phyloP scores from a whole-genome alignment of 441 rosid genomes.

The Mallotus japonicus region DNA sequence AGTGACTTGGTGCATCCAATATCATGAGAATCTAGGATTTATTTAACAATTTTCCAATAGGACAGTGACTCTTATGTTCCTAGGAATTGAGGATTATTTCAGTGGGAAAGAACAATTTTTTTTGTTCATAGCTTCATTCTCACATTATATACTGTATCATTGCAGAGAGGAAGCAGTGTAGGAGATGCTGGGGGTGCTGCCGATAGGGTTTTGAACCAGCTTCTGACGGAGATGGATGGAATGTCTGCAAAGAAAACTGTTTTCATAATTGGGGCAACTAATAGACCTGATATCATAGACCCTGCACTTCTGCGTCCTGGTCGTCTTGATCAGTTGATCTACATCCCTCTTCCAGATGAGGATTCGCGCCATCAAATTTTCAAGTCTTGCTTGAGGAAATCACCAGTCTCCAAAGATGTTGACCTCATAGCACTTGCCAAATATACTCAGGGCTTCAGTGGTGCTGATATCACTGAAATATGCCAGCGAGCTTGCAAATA shows the following conservation, averaged over 20 bases:
- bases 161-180: conserved; percentile 69
- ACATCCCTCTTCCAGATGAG: conserved; percentile 76
- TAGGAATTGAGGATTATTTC: not conserved
- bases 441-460: conserved; percentile 67
- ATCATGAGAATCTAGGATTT: not conserved
- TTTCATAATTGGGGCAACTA: conserved; percentile 66
- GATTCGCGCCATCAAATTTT: conserved; percentile 65
- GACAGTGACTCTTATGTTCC: not conserved
- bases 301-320: conserved; percentile 72
- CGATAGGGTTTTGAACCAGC: conserved; percentile 70
- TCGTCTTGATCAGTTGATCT: conserved; percentile 70
- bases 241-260: conserved; percentile 77
- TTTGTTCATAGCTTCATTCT: conserved; percentile 10
- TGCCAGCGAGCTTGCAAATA: conserved; percentile 76
- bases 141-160: conserved; percentile 5
- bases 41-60: not conserved
- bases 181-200: conserved; percentile 85
- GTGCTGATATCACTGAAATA: conserved; percentile 76
- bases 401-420: conserved; percentile 64
- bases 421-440: conserved; percentile 66
- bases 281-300: conserved; percentile 72
- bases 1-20: not conserved
- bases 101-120: not conserved
- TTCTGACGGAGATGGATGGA: conserved; percentile 80
- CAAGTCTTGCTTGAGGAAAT: conserved; percentile 65